Base-by-base conservation (phyloP, 2,329 filamentous ascomycete genomes). In the Byssoonygena ceratinophila region DNA sequence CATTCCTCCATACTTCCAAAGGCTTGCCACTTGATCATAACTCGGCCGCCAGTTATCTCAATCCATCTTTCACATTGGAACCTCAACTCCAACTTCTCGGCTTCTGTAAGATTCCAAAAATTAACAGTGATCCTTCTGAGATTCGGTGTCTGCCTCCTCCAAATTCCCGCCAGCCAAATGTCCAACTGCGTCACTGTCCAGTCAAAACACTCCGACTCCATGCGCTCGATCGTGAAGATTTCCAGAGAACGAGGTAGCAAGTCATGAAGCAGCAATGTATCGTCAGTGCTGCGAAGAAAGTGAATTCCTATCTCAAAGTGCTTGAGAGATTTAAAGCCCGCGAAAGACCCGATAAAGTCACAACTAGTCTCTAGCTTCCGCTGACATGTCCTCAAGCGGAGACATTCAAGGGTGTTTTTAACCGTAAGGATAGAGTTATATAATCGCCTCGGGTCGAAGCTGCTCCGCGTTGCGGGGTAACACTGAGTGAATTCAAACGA, bases 401-500 rank as follows among this genome's bases (percentile, higher is more conserved):
- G 36, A 22, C 6, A 14, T 36, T 43, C 45, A 11, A 53, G 37
- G 12, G 36, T 48, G 22, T 49, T 23, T 27, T 47, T 45, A 7
- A 29, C 40, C 7, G 39, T 20, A 3, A 34, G 14, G 14, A 56
- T 48, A 8, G 52, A 53, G 4, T 32, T 27, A 27, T 43, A 36
- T 5, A 56, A 46, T 8, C 29, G 23, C 4, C 12, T 12, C 23
- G 49, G 29, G 4, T 45, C n/a, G 25, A 56, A 53, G n/a, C 25
- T 43, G 2, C 29, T 23, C 11, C 4, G 5, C 8, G 25, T 12
- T 16, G 18, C 44, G 32, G 31, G 31, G 18, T 52, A 46, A 36
- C 34, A 46, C n/a, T 54, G 49, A 9, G 29, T 44, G 40, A 52
- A 56, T 36, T 43, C 18, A 22, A 56, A 54, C 0, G 49, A 40